Base-by-base conservation (phyloP, 2,329 filamentous ascomycete genomes). In the Stenocarpella maydis region DNA sequence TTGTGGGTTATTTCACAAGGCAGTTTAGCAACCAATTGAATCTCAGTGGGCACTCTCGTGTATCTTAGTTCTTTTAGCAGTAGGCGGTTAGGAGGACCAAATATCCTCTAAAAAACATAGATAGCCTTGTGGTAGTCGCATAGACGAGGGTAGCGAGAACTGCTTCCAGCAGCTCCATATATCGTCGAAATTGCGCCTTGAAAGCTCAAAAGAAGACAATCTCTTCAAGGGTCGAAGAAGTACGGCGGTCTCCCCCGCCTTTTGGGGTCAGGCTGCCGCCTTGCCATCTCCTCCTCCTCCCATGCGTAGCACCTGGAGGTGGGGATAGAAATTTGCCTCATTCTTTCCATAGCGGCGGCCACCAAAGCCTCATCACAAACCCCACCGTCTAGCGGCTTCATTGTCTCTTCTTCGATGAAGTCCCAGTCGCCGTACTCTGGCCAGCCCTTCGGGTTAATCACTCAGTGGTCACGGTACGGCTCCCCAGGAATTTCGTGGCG, bases 161-260 rank as follows among this genome's bases (percentile, higher is more conserved):
- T 49, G 41, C 58, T 63, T 63, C 58, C 58, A 63, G 58, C 58
- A 21, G 58, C 41, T 49, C 26, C 58, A 49, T 21, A 49, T 37
- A 55, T 47, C 50, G 47, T 54, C 50, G 50, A 55, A 41, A 37
- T 49, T 49, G 52, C 31, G 52, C 31, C 52, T 37, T 54, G 12
- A 39, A 54, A 37, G n/a, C 34, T 37, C 34, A 37, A 12, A 37
- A 37, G 34, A 37, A 37, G 34, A 37, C 10, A 7, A 37, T 37
- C 34, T 37, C 34, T 37, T 37, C 34, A 37, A 64, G 60, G 60
- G 31, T 65, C 47, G 17, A 65, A 65, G 50, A 65, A 65, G 63
- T 65, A 65, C 24, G 31, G n/a, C 21, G 63, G 63, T 41, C 50
- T 34, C 34, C 63, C 63, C 34, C 28, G 63, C 21, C 21, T 54